Conservation (phyloP, 108 stramenopile species). For the Pelagomonas calceolata region DNA sequence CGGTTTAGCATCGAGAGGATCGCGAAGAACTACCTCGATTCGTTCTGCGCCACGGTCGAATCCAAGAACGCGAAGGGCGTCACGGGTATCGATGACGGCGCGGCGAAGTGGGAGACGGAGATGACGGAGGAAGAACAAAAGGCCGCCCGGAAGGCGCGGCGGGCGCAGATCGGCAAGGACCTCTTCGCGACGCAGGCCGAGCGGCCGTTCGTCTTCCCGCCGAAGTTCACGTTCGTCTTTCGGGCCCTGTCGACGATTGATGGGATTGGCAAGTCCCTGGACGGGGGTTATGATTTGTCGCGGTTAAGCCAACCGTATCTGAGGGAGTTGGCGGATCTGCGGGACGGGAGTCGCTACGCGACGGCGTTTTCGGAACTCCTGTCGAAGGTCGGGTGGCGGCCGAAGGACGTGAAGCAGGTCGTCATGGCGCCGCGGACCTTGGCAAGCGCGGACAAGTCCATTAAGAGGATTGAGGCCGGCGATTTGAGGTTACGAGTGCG, state of each 20-base stretch:
- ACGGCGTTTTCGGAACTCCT: constrained; percentile 40
- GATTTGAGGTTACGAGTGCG: constrained; percentile 83
- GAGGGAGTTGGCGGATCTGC: constrained; percentile 84
- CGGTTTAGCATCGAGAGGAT: constrained; percentile 89
- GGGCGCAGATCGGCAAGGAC: constrained; percentile 55
- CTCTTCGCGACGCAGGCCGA: constrained; percentile 76
- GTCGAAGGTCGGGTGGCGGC: constrained; percentile 51
- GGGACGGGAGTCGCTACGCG: constrained; percentile 74
- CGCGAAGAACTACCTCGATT: constrained; percentile 84
- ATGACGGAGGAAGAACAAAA: neutral
- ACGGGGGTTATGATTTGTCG: constrained; percentile 82
- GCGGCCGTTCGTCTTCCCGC: constrained; percentile 85
- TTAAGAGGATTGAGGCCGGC: constrained; percentile 68
- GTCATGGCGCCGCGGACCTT: constrained; percentile 72
- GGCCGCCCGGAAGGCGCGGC: neutral
- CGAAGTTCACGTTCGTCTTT: constrained; percentile 95
- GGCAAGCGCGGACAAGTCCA: constrained; percentile 63
- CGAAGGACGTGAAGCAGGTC: constrained; percentile 64
- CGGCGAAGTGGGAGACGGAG: constrained; percentile 1
- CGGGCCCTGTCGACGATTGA: constrained; percentile 92
- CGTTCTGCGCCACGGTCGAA: constrained; percentile 52
- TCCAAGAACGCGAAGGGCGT: neutral
- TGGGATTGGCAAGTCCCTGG: constrained; percentile 91
- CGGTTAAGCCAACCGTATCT: constrained; percentile 78
- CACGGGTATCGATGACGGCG: neutral